Percentiles rank a stretch among this genome's conserved stretches.
These are phyloP conservation scores for Nemania serpens DNA, from an alignment of 2,329 filamentous ascomycete species.

Conservation along the genomic window DNA sequence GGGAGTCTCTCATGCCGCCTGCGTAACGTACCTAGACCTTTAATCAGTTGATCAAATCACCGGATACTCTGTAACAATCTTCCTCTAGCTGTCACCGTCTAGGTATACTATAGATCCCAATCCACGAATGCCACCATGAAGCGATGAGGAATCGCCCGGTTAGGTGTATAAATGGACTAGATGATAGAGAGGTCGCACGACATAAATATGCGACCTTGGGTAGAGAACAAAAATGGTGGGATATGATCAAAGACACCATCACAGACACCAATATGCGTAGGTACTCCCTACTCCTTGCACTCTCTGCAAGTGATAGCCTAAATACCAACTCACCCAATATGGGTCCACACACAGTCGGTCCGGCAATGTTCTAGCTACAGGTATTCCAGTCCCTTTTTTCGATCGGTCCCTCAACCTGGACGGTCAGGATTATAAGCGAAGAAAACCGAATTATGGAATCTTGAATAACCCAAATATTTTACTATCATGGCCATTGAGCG, in stretches of 20 bases:
- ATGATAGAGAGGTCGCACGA: conserved; percentile 12
- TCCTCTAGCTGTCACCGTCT: too few species aligned
- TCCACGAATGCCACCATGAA: conserved; percentile 8
- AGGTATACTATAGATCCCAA: not conserved
- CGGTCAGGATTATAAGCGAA: too few species aligned
- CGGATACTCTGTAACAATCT: not conserved
- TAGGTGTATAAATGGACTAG: conserved; percentile 2
- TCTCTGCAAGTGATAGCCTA: conserved; percentile 39
- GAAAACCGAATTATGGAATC: too few species aligned
- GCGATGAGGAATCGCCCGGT: conserved; percentile 1
- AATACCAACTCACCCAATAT: conserved; percentile 31
- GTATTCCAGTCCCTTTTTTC: not conserved
- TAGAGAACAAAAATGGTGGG: too few species aligned
- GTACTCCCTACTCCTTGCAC: conserved; percentile 6
- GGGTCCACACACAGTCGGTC: conserved; percentile 23
- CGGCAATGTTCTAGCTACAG: conserved; percentile 14
- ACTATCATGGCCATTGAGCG: not conserved
- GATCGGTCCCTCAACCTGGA: not conserved
- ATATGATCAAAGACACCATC: not conserved
- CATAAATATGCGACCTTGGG: conserved; percentile 4
- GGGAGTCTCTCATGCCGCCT: conserved; percentile 19
- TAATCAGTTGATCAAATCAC: conserved; percentile 33
- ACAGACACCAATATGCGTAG: too few species aligned
- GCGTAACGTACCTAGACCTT: too few species aligned
- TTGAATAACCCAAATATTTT: not conserved